These are phyloP conservation scores for Hypoxylon lienhwacheense DNA, from an alignment of 495 filamentous ascomycete genomes.

Conservation along the genomic window DNA sequence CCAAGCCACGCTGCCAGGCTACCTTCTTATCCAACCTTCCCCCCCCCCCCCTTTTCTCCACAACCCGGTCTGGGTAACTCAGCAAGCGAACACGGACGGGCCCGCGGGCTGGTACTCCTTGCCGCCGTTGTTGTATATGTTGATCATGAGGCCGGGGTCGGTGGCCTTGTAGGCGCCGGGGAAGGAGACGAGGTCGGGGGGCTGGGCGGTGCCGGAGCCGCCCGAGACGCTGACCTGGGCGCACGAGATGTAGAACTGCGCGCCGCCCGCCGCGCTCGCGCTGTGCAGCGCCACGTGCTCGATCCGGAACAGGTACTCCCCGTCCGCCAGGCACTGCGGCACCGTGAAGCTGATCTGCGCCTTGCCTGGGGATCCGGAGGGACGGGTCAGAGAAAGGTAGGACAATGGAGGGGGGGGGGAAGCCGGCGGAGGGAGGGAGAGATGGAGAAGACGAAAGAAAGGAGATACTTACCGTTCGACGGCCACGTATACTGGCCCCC, in stretches of 20 bases:
- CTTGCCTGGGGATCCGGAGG: constrained; percentile 30
- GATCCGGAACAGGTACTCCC: constrained; percentile 61
- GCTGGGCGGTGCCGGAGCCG: constrained; percentile 43
- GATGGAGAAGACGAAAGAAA: background rate
- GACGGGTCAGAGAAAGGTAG: background rate
- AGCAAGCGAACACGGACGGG: constrained; percentile 33
- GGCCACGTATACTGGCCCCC: constrained; percentile 49
- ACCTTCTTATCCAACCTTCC: background rate
- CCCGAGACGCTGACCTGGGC: constrained; percentile 49
- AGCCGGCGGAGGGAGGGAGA: background rate
- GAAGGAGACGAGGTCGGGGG: constrained; percentile 44
- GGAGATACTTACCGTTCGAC: constrained; percentile 41
- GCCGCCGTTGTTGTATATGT: constrained; percentile 50
- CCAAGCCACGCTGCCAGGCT: background rate
- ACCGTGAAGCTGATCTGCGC: constrained; percentile 48
- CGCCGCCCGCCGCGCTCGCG: constrained; percentile 47
- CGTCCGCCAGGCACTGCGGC: constrained; percentile 52
- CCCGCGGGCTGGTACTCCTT: constrained; percentile 37
- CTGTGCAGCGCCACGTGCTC: constrained; percentile 60
- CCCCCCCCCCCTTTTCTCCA: background rate
- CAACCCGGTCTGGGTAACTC: background rate
- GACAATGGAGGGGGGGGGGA: background rate
- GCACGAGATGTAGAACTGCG: constrained; percentile 60
- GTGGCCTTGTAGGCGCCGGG: constrained; percentile 48
- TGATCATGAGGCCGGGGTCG: constrained; percentile 51